These are phyloP conservation scores for Cryptococcus depauperatus DNA, from an alignment of 1,284 basidiomycete genomes.

Conservation along the genomic window DNA sequence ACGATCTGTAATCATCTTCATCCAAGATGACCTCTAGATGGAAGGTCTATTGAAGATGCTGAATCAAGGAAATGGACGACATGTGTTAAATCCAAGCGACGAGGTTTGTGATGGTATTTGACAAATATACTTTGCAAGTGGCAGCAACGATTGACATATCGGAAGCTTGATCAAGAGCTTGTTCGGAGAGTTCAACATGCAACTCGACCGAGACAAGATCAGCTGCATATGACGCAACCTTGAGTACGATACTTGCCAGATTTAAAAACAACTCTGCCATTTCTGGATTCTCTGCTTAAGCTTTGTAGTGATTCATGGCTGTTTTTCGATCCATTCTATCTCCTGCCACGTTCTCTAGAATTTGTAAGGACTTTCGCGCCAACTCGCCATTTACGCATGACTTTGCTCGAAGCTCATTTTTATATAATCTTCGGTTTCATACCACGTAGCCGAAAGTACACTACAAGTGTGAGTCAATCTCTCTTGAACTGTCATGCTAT, in stretches of 20 bases:
- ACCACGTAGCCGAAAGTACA: slow-evolving; percentile 20
- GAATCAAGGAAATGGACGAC: slow-evolving; percentile 29
- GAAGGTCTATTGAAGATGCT: slow-evolving; percentile 36
- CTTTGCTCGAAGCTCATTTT: slow-evolving; percentile 28
- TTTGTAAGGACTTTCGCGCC: slow-evolving; percentile 32
- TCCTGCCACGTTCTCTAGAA: slow-evolving; percentile 38
- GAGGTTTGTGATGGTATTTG: slow-evolving; percentile 28
- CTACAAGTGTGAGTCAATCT: slow-evolving; percentile 25
- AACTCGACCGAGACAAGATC: slow-evolving; percentile 31
- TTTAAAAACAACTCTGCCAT: slow-evolving; percentile 39
- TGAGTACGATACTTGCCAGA: slow-evolving; percentile 29
- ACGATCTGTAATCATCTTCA: slow-evolving; percentile 37
- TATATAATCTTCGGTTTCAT: slow-evolving; percentile 22
- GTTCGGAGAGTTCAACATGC: slow-evolving; percentile 38
- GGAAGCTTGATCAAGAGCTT: slow-evolving; percentile 42
- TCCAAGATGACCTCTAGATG: slow-evolving; percentile 31
- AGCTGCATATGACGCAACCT: slow-evolving; percentile 25
- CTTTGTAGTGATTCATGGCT: slow-evolving; percentile 17
- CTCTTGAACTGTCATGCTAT: slow-evolving; percentile 23
- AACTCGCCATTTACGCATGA: slow-evolving; percentile 28
- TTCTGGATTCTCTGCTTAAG: slow-evolving; percentile 26
- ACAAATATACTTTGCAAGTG: slow-evolving; percentile 20
- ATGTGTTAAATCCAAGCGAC: slow-evolving; percentile 40
- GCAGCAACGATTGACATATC: slow-evolving; percentile 40
- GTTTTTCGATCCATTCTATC: slow-evolving; percentile 38